phyloP scores from a whole-genome alignment of 2,329 filamentous ascomycete genomes.

The Paecilomyces variotii region DNA sequence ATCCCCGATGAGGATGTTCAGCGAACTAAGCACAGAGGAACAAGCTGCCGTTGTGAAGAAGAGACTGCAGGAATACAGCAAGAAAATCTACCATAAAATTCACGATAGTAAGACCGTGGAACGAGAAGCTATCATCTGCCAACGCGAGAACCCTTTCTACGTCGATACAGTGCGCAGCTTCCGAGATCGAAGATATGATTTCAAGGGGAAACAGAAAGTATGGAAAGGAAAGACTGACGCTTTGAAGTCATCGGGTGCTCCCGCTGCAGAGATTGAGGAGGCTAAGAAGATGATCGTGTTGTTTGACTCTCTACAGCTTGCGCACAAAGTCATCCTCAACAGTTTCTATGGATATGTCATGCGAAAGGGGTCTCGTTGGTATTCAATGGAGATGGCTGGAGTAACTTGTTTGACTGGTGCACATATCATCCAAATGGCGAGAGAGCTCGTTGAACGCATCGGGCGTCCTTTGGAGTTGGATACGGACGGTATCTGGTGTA shows the following conservation, averaged over 20 bases:
- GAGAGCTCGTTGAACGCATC: conserved; percentile 85
- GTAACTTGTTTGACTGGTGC: conserved; percentile 96
- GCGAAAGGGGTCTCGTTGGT: conserved; percentile 98
- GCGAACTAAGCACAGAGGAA: conserved; percentile 73
- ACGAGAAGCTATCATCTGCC: conserved; percentile 94
- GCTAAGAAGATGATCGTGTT: conserved; percentile 98
- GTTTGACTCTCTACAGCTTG: conserved; percentile 90
- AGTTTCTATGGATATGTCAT: conserved; percentile 99
- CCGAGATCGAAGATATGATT: conserved; percentile 94
- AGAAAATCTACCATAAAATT: conserved; percentile 99
- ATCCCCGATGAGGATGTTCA: conserved; percentile 63
- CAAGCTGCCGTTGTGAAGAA: conserved; percentile 76
- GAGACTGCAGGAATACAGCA: conserved; percentile 82
- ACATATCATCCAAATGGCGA: conserved; percentile 92
- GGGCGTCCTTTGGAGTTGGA: conserved; percentile 89
- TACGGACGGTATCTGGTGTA: conserved; percentile 99
- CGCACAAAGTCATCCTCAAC: conserved; percentile 98
- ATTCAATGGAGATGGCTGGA: conserved; percentile 98
- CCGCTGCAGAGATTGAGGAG: conserved; percentile 70
- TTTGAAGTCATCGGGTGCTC: conserved; percentile 73
- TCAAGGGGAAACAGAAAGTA: conserved; percentile 94
- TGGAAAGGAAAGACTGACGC: conserved; percentile 96
- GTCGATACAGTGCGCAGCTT: conserved; percentile 95
- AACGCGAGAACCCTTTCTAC: conserved; percentile 96
- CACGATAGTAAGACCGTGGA: conserved; percentile 89